These are phyloP conservation scores for Ziziphus jujuba DNA, from an alignment of 306 rosid species.

Conservation along the genomic window DNA sequence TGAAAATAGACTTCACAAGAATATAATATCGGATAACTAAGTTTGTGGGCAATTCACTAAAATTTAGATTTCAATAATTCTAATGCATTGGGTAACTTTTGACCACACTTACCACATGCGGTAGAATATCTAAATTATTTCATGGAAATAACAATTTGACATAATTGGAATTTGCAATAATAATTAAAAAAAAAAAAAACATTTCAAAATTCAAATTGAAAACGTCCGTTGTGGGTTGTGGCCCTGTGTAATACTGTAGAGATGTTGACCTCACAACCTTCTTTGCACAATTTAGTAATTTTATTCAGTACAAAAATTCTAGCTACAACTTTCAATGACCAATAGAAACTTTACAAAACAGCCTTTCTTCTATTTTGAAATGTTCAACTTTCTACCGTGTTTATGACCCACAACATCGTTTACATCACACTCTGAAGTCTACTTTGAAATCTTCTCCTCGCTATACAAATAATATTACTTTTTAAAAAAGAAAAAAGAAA, in stretches of 20 bases:
- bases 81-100: not conserved
- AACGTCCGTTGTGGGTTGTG: conserved; percentile 17
- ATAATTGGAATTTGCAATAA: not conserved
- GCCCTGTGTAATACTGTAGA: conserved; percentile 8
- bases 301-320: conserved; percentile 1
- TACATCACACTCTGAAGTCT: not conserved
- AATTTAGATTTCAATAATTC: too few relatives aligned
- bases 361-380: conserved; percentile 11
- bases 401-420: conserved; percentile 17
- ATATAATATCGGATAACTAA: too few relatives aligned
- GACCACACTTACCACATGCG: not conserved
- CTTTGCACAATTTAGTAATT: too few relatives aligned
- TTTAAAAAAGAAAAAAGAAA: not conserved
- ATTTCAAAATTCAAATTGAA: conserved; percentile 30
- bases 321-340: conserved; percentile 14
- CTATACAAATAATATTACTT: not conserved
- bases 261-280: conserved; percentile 31
- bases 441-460: conserved; percentile 30
- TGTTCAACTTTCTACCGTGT: conserved; percentile 3
- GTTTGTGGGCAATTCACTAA: too few relatives aligned
- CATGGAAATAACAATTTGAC: not conserved
- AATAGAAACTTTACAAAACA: conserved; percentile 17
- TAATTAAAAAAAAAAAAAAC: too few relatives aligned
- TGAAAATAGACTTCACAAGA: too few relatives aligned
- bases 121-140: not conserved